phyloP scores from a whole-genome alignment of 768 basidiomycete species.

The Leccinum variicolor region DNA sequence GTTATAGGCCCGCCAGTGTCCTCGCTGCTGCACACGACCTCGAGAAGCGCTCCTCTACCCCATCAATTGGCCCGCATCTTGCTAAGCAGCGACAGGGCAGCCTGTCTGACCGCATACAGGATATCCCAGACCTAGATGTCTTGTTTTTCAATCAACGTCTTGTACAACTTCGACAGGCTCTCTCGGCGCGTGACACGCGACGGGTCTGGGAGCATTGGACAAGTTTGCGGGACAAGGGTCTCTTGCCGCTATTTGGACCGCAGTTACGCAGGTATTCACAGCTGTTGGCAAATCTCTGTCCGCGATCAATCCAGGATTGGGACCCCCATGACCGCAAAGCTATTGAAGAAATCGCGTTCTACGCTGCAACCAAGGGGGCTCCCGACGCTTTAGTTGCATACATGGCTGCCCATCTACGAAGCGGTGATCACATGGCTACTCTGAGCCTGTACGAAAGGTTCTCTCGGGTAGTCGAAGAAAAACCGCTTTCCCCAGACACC shows the following conservation, averaged over 20 bases:
- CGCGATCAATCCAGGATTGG: constrained; percentile 18
- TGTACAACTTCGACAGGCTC: constrained; percentile 36
- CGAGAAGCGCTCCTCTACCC: constrained; percentile 1
- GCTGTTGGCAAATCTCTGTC: constrained; percentile 32
- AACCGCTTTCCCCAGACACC: constrained; percentile 15
- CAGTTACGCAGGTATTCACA: constrained; percentile 41
- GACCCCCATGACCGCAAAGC: constrained; percentile 27
- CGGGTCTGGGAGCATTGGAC: constrained; percentile 38
- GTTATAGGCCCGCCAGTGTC: constrained; percentile 19
- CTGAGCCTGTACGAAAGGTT: constrained; percentile 45
- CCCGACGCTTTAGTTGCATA: constrained; percentile 47
- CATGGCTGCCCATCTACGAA: constrained; percentile 45
- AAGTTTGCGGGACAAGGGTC: constrained; percentile 39
- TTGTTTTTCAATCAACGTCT: constrained; percentile 36
- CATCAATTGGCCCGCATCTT: not conserved
- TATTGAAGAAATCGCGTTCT: constrained; percentile 48
- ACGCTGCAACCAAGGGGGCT: constrained; percentile 42
- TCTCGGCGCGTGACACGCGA: constrained; percentile 33
- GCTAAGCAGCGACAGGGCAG: constrained; percentile 12
- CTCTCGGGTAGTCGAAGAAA: constrained; percentile 21
- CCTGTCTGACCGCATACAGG: constrained; percentile 5
- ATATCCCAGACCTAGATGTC: constrained; percentile 30
- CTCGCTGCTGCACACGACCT: constrained; percentile 6
- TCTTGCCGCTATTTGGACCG: constrained; percentile 45
- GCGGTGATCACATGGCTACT: constrained; percentile 39